A percentile compares a stretch with the other conserved stretches of the same genome.
phyloP scores from a whole-genome alignment of 768 basidiomycete species.

The Mycena polygramma region DNA sequence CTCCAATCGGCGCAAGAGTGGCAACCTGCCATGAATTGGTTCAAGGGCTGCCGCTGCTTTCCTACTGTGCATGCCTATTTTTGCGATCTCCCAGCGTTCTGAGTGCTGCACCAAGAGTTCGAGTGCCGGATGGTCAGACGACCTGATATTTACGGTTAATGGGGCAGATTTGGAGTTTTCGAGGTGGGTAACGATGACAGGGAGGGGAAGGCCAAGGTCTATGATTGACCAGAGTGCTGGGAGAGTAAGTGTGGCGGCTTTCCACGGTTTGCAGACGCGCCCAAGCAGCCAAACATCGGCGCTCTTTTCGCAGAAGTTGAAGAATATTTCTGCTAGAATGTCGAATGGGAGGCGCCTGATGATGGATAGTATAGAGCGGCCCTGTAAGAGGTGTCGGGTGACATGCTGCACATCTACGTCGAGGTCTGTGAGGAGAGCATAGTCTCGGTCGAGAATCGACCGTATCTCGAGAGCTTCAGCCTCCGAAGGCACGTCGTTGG shows the following conservation, averaged over 20 bases:
- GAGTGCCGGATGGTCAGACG: neutral
- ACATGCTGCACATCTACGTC: neutral
- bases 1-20: conserved; percentile 7
- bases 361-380: neutral
- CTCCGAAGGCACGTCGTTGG: neutral
- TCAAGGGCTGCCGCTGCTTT: neutral
- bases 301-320: neutral
- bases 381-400: neutral
- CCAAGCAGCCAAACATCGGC: neutral
- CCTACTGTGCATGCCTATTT: neutral
- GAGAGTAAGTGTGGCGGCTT: neutral
- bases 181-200: neutral
- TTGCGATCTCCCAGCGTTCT: conserved; percentile 1
- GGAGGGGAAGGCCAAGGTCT: neutral
- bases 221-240: conserved; percentile 6
- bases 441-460: neutral
- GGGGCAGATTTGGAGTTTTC: neutral
- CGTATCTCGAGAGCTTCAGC: neutral
- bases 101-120: neutral
- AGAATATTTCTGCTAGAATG: conserved; percentile 3
- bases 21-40: neutral
- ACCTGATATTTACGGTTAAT: neutral
- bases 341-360: conserved; percentile 9
- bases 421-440: neutral
- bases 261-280: conserved; percentile 4